These are phyloP conservation scores for Trametes sanguinea DNA, from an alignment of 768 basidiomycete species.

Conservation along the genomic window DNA sequence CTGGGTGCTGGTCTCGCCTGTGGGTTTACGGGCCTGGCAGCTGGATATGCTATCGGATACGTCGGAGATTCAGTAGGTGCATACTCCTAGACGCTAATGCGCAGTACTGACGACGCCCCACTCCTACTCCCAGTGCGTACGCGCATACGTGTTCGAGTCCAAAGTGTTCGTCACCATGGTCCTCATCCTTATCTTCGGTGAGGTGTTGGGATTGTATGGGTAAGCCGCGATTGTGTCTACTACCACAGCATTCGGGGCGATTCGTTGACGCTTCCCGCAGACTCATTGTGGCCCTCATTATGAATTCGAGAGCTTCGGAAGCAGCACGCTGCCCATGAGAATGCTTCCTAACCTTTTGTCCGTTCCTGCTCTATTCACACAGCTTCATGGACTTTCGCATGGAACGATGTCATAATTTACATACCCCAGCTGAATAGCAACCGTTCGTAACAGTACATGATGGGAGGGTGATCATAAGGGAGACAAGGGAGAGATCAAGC, in stretches of 20 bases:
- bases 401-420: constrained; percentile 13
- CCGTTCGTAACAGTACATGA: neutral
- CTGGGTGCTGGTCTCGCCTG: constrained; percentile 91
- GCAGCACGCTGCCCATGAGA: constrained; percentile 20
- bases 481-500: neutral
- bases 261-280: constrained; percentile 51
- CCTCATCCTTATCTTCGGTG: constrained; percentile 90
- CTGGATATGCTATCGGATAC: constrained; percentile 92
- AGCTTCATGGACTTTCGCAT: neutral
- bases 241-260: neutral
- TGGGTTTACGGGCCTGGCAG: constrained; percentile 88
- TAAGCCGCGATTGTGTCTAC: constrained; percentile 36
- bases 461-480: neutral
- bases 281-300: constrained; percentile 86
- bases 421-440: constrained; percentile 9
- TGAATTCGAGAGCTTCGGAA: constrained; percentile 76
- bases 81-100: neutral
- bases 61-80: constrained; percentile 88
- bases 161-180: constrained; percentile 96
- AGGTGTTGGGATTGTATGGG: constrained; percentile 90
- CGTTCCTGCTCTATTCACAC: neutral
- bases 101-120: neutral
- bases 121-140: constrained; percentile 64
- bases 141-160: constrained; percentile 89
- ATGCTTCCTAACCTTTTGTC: neutral